Conservation (phyloP, 179 eudicot genomes). For the Heliamphora pulchella region DNA sequence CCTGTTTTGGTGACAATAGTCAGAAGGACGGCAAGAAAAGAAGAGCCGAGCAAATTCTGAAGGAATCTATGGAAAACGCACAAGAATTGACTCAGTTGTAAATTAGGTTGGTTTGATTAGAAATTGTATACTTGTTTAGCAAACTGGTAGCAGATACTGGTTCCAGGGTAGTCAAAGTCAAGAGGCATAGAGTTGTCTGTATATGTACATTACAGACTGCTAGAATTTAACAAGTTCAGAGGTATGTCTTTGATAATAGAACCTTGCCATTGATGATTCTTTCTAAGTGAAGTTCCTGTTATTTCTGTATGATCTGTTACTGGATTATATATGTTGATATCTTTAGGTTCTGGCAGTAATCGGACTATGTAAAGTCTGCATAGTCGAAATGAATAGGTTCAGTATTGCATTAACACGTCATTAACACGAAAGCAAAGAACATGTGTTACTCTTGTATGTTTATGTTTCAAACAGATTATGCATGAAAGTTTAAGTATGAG, state of each 20-base stretch:
- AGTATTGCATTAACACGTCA: not conserved
- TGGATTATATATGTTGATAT: not conserved
- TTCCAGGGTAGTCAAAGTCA: slow-evolving; percentile 28
- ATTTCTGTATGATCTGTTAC: slow-evolving; percentile 17
- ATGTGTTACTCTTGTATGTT: not conserved
- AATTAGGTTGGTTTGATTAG: slow-evolving; percentile 38
- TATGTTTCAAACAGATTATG: not conserved
- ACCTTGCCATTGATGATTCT: slow-evolving; percentile 32
- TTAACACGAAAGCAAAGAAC: not conserved
- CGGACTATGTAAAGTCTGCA: not conserved
- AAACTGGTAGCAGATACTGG: slow-evolving; percentile 38
- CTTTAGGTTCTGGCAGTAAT: no score
- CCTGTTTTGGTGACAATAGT: slow-evolving; percentile 36
- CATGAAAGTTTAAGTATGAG: not conserved
- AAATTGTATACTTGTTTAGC: slow-evolving; percentile 47
- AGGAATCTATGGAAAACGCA: slow-evolving; percentile 38
- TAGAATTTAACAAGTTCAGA: slow-evolving; percentile 31
- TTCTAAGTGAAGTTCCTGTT: slow-evolving; percentile 27
- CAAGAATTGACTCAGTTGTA: slow-evolving; percentile 47
- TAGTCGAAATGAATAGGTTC: not conserved
- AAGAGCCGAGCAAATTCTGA: slow-evolving; percentile 39
- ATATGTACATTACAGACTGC: slow-evolving; percentile 22
- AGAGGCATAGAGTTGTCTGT: slow-evolving; percentile 31
- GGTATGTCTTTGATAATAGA: slow-evolving; percentile 52
- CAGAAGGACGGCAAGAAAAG: slow-evolving; percentile 46